Percentiles rank a stretch among this genome's conserved stretches.
Evolutionary conservation across 768 basidiomycete species (phyloP).

Genomic region (Mrakia frigida): DNA sequence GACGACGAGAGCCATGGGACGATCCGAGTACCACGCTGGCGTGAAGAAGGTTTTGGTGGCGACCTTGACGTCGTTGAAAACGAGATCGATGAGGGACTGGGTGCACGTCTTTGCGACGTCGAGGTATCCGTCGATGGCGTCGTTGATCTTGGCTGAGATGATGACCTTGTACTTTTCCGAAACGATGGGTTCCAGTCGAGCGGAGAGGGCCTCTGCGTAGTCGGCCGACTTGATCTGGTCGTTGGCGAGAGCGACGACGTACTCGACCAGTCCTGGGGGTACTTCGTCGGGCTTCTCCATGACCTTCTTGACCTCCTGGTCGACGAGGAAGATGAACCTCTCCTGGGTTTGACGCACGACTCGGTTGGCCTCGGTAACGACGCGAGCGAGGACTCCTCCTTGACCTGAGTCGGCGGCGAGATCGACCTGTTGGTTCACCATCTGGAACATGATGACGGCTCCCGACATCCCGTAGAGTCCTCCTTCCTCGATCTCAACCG

Average conservation of each 20-base stretch:
- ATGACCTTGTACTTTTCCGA: slow-evolving; percentile 80
- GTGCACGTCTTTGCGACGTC: slow-evolving; percentile 98
- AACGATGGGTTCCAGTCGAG: slow-evolving; percentile 81
- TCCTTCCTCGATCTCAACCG: slow-evolving; percentile 83
- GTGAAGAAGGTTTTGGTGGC: slow-evolving; percentile 79
- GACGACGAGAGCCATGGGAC: slow-evolving; percentile 67
- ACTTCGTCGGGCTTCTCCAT: slow-evolving; percentile 82
- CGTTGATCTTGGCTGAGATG: slow-evolving; percentile 82
- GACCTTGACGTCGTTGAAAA: slow-evolving; percentile 89
- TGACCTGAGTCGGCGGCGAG: slow-evolving; percentile 93
- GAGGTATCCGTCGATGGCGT: slow-evolving; percentile 95
- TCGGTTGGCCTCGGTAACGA: slow-evolving; percentile 78
- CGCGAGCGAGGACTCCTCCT: slow-evolving; percentile 82
- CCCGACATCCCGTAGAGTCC: slow-evolving; percentile 87
- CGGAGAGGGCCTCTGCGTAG: slow-evolving; percentile 78
- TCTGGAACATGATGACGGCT: slow-evolving; percentile 91
- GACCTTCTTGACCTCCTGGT: slow-evolving; percentile 79
- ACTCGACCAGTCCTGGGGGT: slow-evolving; percentile 84
- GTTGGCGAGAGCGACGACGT: slow-evolving; percentile 92
- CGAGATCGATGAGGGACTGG: slow-evolving; percentile 84
- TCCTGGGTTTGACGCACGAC: slow-evolving; percentile 85
- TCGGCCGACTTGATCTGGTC: slow-evolving; percentile 96
- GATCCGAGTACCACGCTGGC: slow-evolving; percentile 74
- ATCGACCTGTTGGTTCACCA: slow-evolving; percentile 96
- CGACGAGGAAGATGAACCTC: slow-evolving; percentile 78